These are phyloP conservation scores for Aspergillus indologenus DNA, from an alignment of 495 filamentous ascomycete genomes.

Conservation along the genomic window DNA sequence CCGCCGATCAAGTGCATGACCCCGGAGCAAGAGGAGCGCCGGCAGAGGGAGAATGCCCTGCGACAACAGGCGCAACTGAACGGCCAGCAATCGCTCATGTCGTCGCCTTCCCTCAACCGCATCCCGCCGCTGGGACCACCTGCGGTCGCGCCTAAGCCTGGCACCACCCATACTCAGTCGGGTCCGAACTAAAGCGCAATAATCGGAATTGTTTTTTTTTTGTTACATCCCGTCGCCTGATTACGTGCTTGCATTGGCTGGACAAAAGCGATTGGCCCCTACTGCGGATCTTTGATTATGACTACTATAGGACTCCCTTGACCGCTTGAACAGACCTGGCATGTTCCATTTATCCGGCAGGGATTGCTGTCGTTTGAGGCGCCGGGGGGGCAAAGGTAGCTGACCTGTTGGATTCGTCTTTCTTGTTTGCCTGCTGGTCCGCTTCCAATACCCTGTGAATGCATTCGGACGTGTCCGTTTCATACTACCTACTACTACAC, in stretches of 20 bases:
- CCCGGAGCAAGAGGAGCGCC: conserved; percentile 45
- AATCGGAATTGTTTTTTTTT: background rate
- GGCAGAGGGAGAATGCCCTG: conserved; percentile 40
- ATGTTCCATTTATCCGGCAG: background rate
- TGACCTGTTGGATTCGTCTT: no score
- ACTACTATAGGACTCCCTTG: background rate
- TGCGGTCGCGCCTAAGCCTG: conserved; percentile 27
- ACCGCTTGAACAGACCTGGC: background rate
- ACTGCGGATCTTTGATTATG: background rate
- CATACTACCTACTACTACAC: background rate
- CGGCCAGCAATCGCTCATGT: conserved; percentile 29
- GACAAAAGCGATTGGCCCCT: background rate
- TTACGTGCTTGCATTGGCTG: background rate
- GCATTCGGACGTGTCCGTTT: background rate
- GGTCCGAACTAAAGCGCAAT: conserved; percentile 1
- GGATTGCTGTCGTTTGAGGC: no score
- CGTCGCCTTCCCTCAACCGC: conserved; percentile 40
- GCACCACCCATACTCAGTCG: conserved; percentile 12
- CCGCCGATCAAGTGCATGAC: conserved; percentile 48
- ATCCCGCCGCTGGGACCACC: conserved; percentile 37
- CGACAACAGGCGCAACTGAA: conserved; percentile 30
- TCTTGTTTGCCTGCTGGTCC: background rate
- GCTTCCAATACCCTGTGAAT: background rate
- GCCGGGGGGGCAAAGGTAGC: no score
- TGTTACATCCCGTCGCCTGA: background rate